Evolutionary conservation across 495 filamentous ascomycete species (phyloP).

Genomic region (Aspergillus sparsus): DNA sequence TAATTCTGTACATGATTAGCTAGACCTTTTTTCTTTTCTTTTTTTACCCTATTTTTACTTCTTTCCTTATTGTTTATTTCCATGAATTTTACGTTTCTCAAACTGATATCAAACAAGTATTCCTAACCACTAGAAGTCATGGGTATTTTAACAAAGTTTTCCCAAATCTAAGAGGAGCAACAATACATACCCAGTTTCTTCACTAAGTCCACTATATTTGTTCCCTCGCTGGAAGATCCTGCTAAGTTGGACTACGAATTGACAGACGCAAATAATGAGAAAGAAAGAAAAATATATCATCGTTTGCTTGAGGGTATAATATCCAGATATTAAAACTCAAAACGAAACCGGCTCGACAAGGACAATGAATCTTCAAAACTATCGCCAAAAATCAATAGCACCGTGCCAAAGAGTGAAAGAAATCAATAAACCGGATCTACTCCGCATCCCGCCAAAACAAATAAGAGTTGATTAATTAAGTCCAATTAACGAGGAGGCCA

Average conservation of each 20-base stretch:
- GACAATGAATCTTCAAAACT: not conserved
- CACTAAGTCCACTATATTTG: too few relatives aligned
- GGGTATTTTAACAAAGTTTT: not conserved
- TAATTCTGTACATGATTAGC: slow-evolving; percentile 3
- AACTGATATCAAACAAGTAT: not conserved
- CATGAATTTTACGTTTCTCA: not conserved
- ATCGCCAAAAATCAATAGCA: slow-evolving; percentile 2
- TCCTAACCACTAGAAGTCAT: not conserved
- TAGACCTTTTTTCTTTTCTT: not conserved
- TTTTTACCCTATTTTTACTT: too few relatives aligned
- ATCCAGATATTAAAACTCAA: slow-evolving; percentile 12
- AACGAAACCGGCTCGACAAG: not conserved
- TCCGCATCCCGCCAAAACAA: not conserved
- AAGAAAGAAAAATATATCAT: not conserved
- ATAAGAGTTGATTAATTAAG: not conserved
- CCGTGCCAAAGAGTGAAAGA: not conserved
- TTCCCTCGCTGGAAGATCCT: too few relatives aligned
- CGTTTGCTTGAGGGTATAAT: slow-evolving; percentile 15
- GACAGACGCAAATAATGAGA: not conserved
- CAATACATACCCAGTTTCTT: too few relatives aligned
- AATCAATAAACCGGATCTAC: not conserved
- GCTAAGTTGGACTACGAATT: too few relatives aligned
- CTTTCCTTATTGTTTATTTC: not conserved
- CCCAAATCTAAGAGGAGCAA: too few relatives aligned
- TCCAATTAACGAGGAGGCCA: not conserved